Evolutionary conservation across 768 basidiomycete genomes (phyloP).

Genomic region (Tulasnella sp.): DNA sequence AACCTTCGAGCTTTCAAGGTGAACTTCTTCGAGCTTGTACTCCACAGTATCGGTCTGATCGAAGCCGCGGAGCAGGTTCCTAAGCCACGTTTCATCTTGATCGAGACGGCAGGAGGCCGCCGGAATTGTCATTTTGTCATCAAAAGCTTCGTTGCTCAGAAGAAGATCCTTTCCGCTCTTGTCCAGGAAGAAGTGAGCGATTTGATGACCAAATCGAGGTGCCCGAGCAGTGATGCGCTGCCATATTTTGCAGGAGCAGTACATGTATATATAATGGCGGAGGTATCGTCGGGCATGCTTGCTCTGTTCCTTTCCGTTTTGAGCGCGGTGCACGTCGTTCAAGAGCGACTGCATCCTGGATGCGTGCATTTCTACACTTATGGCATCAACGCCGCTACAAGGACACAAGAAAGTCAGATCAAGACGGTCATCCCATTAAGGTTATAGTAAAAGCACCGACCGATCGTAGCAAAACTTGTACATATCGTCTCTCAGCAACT

Average conservation of each 20-base stretch:
- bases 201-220: background rate
- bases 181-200: background rate
- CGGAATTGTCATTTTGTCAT: background rate
- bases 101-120: background rate
- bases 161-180: background rate
- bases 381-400: background rate
- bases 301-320: background rate
- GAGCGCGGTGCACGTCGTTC: background rate
- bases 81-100: background rate
- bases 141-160: background rate
- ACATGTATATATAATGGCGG: background rate
- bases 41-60: background rate
- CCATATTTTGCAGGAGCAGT: background rate
- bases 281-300: background rate
- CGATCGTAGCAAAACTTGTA: background rate
- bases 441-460: background rate
- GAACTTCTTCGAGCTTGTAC: background rate
- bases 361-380: background rate
- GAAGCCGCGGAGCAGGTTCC: background rate
- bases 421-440: background rate
- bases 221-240: background rate
- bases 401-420: background rate
- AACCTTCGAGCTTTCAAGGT: background rate
- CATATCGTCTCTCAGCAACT: too few species aligned
- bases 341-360: background rate